These are phyloP conservation scores for Scheffersomyces parashehatae DNA, from an alignment of 1,139 yeast genomes.

Conservation along the genomic window DNA sequence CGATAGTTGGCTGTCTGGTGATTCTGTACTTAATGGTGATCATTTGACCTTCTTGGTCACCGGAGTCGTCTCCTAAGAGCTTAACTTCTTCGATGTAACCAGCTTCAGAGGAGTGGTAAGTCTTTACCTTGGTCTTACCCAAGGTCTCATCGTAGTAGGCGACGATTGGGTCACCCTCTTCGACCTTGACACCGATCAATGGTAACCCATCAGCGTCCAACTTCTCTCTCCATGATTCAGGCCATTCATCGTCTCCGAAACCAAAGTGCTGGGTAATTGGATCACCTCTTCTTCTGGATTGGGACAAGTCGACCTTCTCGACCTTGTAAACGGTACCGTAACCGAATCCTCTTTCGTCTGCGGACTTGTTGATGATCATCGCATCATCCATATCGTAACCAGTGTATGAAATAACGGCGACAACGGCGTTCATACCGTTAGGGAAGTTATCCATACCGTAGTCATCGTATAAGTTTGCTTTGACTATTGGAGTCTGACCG, in stretches of 20 bases:
- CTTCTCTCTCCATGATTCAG: conserved; percentile 83
- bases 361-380: conserved; percentile 95
- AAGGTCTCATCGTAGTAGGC: conserved; percentile 90
- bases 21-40: conserved; percentile 88
- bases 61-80: conserved; percentile 79
- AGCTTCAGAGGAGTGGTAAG: conserved; percentile 92
- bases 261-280: conserved; percentile 95
- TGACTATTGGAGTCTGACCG: conserved; percentile 97
- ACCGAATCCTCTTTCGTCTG: conserved; percentile 97
- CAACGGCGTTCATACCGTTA: conserved; percentile 97
- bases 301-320: conserved; percentile 81
- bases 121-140: conserved; percentile 89
- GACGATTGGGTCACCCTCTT: conserved; percentile 94
- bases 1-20: conserved; percentile 91
- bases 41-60: conserved; percentile 78
- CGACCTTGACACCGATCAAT: conserved; percentile 78
- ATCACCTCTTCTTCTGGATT: conserved; percentile 85
- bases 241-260: conserved; percentile 91
- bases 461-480: conserved; percentile 90
- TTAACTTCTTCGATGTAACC: conserved; percentile 96
- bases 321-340: conserved; percentile 96
- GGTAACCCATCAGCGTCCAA: conserved; percentile 95
- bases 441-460: conserved; percentile 99
- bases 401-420: conserved; percentile 97
- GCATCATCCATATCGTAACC: conserved; percentile 99